Evolutionary conservation across 371 early-diverging fungal genomes (phyloP).

Genomic region (Saksenaea vasiformis): DNA sequence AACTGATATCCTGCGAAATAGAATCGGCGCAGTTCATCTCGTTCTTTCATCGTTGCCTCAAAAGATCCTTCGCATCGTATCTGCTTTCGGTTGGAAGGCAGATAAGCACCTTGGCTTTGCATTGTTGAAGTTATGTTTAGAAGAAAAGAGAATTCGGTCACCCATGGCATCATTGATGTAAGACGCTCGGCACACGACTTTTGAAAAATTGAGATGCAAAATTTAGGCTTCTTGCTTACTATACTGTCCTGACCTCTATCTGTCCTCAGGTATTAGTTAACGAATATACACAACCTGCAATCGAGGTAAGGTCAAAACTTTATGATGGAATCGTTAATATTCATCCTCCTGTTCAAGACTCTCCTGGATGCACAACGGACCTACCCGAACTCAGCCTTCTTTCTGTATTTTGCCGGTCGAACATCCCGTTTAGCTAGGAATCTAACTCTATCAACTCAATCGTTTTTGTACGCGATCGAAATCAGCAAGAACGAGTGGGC

Average conservation of each 20-base stretch:
- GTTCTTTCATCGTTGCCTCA: slow-evolving; percentile 61
- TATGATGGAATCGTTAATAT: neutral
- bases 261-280: slow-evolving; percentile 46
- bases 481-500: slow-evolving; percentile 58
- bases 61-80: slow-evolving; percentile 61
- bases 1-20: slow-evolving; percentile 15
- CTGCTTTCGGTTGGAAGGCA: slow-evolving; percentile 66
- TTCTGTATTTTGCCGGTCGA: slow-evolving; percentile 64
- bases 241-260: slow-evolving; percentile 43
- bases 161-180: slow-evolving; percentile 67
- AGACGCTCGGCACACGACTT: neutral
- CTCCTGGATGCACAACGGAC: slow-evolving; percentile 59
- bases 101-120: slow-evolving; percentile 67
- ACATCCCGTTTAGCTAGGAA: slow-evolving; percentile 56
- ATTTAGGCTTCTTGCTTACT: slow-evolving; percentile 47
- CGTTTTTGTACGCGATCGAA: slow-evolving; percentile 50
- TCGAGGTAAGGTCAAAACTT: slow-evolving; percentile 40
- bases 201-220: neutral
- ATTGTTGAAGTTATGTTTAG: slow-evolving; percentile 53
- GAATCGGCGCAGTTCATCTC: slow-evolving; percentile 66
- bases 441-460: slow-evolving; percentile 48
- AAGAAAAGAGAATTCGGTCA: slow-evolving; percentile 60
- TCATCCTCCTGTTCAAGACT: slow-evolving; percentile 22
- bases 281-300: slow-evolving; percentile 56
- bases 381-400: slow-evolving; percentile 65